Evolutionary conservation across 306 rosid genomes (phyloP).

Genomic region (Abrus precatorius): DNA sequence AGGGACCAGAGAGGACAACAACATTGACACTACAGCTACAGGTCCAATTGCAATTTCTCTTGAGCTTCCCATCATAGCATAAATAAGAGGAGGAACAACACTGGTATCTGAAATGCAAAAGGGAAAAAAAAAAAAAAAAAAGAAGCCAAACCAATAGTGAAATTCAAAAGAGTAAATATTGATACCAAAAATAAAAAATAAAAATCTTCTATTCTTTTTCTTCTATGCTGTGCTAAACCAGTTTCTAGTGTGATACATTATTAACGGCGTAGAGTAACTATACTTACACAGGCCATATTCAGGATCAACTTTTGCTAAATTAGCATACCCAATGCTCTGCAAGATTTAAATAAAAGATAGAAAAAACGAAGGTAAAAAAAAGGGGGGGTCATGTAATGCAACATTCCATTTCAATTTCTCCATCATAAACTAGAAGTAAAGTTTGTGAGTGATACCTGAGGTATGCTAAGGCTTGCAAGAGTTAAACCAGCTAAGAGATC

Average conservation of each 20-base stretch:
- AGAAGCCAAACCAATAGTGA: constrained; percentile 29
- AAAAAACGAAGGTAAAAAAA: constrained; percentile 21
- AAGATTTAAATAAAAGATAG: constrained; percentile 20
- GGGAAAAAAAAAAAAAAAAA: not conserved
- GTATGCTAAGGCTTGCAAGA: constrained; percentile 86
- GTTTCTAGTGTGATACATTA: not conserved
- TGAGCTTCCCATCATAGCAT: constrained; percentile 91
- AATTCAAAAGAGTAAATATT: constrained; percentile 3
- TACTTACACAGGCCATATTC: constrained; percentile 86
- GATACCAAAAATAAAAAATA: not conserved
- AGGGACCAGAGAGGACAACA: constrained; percentile 69
- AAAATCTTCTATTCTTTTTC: not conserved
- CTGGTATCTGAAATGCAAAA: constrained; percentile 69
- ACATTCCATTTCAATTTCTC: not conserved
- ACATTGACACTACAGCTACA: constrained; percentile 86
- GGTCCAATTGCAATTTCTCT: constrained; percentile 94
- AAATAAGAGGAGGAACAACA: constrained; percentile 82
- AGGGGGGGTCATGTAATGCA: not conserved
- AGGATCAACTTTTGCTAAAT: constrained; percentile 82
- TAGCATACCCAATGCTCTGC: constrained; percentile 95
- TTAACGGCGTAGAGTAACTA: not conserved
- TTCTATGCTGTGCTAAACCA: not conserved
- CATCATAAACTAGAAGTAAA: not conserved
- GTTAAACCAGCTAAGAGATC: constrained; percentile 85
- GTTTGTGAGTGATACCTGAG: constrained; percentile 64